phyloP scores from a whole-genome alignment of 1,284 basidiomycete species.

The Trametes hirsuta region DNA sequence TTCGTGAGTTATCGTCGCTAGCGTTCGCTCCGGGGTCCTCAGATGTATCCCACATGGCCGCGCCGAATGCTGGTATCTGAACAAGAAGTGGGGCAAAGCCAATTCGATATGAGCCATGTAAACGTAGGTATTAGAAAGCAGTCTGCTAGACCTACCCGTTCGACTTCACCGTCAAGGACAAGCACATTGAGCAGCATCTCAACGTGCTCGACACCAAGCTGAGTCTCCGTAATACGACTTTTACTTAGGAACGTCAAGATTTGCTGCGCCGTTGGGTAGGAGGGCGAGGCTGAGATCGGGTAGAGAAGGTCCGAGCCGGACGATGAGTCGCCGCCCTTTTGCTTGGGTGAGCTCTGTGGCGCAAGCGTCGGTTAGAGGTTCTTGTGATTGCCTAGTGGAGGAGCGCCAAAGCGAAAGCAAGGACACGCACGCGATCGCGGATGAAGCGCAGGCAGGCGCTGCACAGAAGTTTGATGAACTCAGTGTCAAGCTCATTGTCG shows the following conservation, averaged over 20 bases:
- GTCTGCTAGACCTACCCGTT: slow-evolving; percentile 53
- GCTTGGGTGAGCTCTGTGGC: slow-evolving; percentile 68
- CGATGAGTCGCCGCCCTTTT: slow-evolving; percentile 36
- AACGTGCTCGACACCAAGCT: slow-evolving; percentile 82
- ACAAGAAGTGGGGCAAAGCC: neutral
- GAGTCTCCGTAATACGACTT: slow-evolving; percentile 79
- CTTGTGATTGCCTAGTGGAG: neutral
- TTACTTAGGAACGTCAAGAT: slow-evolving; percentile 74
- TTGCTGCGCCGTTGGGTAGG: slow-evolving; percentile 77
- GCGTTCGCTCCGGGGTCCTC: slow-evolving; percentile 31
- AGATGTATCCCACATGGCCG: slow-evolving; percentile 57
- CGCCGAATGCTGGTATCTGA: slow-evolving; percentile 70
- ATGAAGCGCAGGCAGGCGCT: slow-evolving; percentile 80
- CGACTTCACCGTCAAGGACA: slow-evolving; percentile 85
- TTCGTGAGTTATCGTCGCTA: slow-evolving; percentile 15
- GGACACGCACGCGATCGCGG: slow-evolving; percentile 62
- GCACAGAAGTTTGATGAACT: slow-evolving; percentile 85
- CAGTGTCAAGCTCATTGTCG: slow-evolving; percentile 93
- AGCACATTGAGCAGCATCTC: slow-evolving; percentile 86
- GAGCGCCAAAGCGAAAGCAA: neutral
- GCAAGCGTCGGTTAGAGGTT: neutral
- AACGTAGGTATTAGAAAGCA: neutral
- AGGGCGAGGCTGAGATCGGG: slow-evolving; percentile 69
- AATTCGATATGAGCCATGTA: neutral
- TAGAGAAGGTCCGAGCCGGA: slow-evolving; percentile 54